These are phyloP conservation scores for Rhytidhysteron rufulum DNA, from an alignment of 2,329 filamentous ascomycete species.

Conservation along the genomic window DNA sequence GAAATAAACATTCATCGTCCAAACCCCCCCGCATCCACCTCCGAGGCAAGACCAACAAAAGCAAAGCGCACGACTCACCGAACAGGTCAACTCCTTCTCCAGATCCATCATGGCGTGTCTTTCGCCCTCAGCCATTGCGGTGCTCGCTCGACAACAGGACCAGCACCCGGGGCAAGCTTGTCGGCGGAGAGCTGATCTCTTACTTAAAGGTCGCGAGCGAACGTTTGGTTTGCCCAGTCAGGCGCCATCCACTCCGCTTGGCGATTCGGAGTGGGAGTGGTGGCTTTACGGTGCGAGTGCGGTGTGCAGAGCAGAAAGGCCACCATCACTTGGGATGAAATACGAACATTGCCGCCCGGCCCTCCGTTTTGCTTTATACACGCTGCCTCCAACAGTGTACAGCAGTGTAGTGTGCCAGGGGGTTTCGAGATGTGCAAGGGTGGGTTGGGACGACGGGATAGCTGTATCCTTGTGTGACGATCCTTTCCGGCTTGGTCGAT, in stretches of 20 bases:
- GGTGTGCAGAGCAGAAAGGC: slow-evolving; percentile 1
- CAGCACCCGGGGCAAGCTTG: slow-evolving; percentile 6
- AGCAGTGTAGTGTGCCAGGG: not conserved
- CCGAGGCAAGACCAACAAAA: not conserved
- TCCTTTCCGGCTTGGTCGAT: no score
- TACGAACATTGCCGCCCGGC: not conserved
- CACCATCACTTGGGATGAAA: slow-evolving; percentile 2
- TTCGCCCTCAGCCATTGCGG: slow-evolving; percentile 30
- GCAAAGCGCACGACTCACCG: slow-evolving; percentile 57
- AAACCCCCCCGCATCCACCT: not conserved
- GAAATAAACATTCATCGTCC: not conserved
- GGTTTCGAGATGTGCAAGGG: not conserved
- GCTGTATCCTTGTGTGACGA: not conserved
- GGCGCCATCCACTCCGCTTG: slow-evolving; percentile 1
- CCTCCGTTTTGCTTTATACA: not conserved
- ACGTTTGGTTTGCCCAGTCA: not conserved
- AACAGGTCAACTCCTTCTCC: slow-evolving; percentile 92
- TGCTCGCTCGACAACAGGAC: slow-evolving; percentile 4
- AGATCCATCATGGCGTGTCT: slow-evolving; percentile 57
- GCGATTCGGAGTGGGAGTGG: no score
- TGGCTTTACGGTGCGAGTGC: no score
- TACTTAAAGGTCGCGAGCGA: slow-evolving; percentile 1
- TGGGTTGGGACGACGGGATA: not conserved
- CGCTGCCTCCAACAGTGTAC: not conserved
- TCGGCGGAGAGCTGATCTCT: slow-evolving; percentile 4